These are phyloP conservation scores for Aspergillus bertholletiae DNA, from an alignment of 495 filamentous ascomycete genomes.

Conservation along the genomic window DNA sequence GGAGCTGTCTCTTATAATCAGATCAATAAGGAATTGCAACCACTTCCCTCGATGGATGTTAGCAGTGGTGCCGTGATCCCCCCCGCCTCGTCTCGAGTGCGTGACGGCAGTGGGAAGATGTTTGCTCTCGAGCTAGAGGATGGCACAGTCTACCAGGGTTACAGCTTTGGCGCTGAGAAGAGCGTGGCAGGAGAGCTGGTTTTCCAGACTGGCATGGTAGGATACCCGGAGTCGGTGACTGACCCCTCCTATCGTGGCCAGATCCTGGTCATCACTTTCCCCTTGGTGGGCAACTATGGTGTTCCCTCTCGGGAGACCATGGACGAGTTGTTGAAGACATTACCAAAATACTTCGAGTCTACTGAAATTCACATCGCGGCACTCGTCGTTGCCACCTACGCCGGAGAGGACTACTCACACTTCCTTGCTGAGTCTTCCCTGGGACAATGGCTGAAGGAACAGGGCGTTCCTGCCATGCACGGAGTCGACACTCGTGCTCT, in stretches of 20 bases:
- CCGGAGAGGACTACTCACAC: constrained; percentile 92
- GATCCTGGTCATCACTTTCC: constrained; percentile 88
- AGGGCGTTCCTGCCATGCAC: constrained; percentile 93
- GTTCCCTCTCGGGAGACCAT: constrained; percentile 80
- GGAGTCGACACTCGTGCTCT: constrained; percentile 91
- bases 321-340: constrained; percentile 75
- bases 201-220: constrained; percentile 99
- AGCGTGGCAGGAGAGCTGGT: constrained; percentile 93
- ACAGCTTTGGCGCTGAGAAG: constrained; percentile 91
- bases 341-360: constrained; percentile 90
- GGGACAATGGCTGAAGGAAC: constrained; percentile 91
- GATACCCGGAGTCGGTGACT: constrained; percentile 92
- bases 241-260: constrained; percentile 92
- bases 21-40: constrained; percentile 29
- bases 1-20: constrained; percentile 32
- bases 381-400: constrained; percentile 83
- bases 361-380: constrained; percentile 88
- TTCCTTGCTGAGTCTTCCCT: constrained; percentile 85
- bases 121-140: constrained; percentile 88
- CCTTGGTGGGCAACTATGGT: constrained; percentile 90
- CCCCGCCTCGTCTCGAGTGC: constrained; percentile 44
- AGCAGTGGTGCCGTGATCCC: constrained; percentile 40
- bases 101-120: constrained; percentile 50
- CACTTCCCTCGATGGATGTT: constrained; percentile 30
- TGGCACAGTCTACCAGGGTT: constrained; percentile 82